Evolutionary conservation across 2,329 filamentous ascomycete species (phyloP).

Genomic region (Dissoconium aciculare): DNA sequence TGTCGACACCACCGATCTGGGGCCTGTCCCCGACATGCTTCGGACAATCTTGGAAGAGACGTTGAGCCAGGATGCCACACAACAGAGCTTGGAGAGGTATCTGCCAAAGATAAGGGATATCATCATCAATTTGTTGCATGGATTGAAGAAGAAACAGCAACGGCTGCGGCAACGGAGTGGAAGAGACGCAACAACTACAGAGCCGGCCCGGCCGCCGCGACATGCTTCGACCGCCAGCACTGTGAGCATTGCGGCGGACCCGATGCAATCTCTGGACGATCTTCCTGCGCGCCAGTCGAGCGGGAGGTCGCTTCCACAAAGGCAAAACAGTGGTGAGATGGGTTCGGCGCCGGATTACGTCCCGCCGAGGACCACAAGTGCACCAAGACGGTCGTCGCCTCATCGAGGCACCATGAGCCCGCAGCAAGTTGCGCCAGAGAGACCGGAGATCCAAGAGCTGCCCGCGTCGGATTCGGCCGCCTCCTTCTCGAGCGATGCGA

Average conservation of each 20-base stretch:
- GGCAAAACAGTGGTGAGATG: conserved; percentile 29
- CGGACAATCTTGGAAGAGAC: conserved; percentile 89
- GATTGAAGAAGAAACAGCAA: conserved; percentile 92
- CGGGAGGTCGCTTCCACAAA: conserved; percentile 25
- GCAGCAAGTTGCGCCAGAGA: conserved; percentile 15
- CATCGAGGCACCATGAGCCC: conserved; percentile 28
- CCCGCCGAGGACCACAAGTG: conserved; percentile 33
- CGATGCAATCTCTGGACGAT: conserved; percentile 33
- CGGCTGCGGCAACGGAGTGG: conserved; percentile 49
- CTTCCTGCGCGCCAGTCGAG: conserved; percentile 27
- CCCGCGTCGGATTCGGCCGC: conserved; percentile 40
- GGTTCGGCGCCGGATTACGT: conserved; percentile 29
- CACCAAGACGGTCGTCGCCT: conserved; percentile 28
- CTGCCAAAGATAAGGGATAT: conserved; percentile 91
- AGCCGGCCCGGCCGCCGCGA: conserved; percentile 20
- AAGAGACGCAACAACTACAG: conserved; percentile 5
- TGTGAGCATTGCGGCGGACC: conserved; percentile 28
- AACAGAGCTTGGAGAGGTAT: conserved; percentile 85
- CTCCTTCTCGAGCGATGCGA: conserved; percentile 55
- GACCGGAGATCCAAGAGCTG: conserved; percentile 7
- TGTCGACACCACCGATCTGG: conserved; percentile 84
- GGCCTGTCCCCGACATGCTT: conserved; percentile 84
- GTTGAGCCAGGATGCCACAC: conserved; percentile 86
- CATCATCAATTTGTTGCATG: conserved; percentile 93
- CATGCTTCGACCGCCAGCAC: conserved; percentile 35